A percentile compares a stretch with the other conserved stretches of the same genome.
These are phyloP conservation scores for Phytophthora podocarpi DNA, from an alignment of 352 stramenopile species.

Conservation along the genomic window DNA sequence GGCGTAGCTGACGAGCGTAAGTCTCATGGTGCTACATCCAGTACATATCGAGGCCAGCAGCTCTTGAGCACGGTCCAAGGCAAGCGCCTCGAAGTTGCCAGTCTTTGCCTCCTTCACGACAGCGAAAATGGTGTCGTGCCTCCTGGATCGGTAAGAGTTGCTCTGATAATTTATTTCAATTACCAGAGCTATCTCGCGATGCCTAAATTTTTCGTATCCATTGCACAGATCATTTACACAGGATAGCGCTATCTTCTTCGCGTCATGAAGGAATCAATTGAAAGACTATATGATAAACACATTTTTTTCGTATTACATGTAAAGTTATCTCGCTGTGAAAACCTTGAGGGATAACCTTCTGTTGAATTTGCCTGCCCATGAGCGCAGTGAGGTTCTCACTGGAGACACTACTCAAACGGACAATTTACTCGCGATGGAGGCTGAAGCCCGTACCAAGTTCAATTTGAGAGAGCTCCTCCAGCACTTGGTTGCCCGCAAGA, in stretches of 20 bases:
- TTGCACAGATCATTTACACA: conserved; percentile 29
- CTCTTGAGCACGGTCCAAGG: conserved; percentile 73
- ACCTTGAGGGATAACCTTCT: too few species aligned
- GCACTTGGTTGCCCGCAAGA: conserved; percentile 87
- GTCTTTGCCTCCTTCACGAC: conserved; percentile 70
- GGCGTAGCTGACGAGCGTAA: conserved; percentile 41
- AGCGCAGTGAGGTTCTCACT: too few species aligned
- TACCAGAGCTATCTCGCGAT: too few species aligned
- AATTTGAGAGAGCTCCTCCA: conserved; percentile 88
- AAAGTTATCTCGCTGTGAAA: too few species aligned
- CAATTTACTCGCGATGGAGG: conserved; percentile 74
- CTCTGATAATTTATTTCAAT: background rate
- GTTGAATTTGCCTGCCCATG: too few species aligned
- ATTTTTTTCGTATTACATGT: too few species aligned
- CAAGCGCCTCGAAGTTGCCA: conserved; percentile 73
- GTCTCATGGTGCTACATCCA: conserved; percentile 51
- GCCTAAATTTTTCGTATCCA: background rate
- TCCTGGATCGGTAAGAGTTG: conserved; percentile 46
- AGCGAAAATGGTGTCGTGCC: conserved; percentile 51
- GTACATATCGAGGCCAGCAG: conserved; percentile 73
- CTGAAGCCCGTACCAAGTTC: conserved; percentile 78
- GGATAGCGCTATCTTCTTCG: too few species aligned
- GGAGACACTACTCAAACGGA: too few species aligned
- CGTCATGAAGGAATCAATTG: too few species aligned
- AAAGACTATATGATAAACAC: too few species aligned